Conservation (phyloP, 2,329 filamentous ascomycete species). For the Bipolaris cookei region DNA sequence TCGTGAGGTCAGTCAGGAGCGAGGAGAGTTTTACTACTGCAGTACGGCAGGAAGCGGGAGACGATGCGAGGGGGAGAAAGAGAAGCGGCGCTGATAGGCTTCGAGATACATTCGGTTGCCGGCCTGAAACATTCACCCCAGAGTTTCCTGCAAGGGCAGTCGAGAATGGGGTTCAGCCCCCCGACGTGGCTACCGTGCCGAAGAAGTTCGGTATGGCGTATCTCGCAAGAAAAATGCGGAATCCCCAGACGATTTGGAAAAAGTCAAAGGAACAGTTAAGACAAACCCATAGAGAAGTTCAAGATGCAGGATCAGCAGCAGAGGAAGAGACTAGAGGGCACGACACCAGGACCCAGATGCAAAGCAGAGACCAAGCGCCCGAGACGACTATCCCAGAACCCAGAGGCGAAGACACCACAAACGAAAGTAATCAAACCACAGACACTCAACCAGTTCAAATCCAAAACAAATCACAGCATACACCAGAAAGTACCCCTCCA, state of each 20-base stretch:
- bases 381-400: not conserved
- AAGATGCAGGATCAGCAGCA: not conserved
- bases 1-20: not conserved
- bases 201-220: constrained; percentile 5
- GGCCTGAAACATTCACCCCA: constrained; percentile 1
- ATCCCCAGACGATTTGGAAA: not conserved
- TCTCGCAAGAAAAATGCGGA: not conserved
- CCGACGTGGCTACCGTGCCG: not conserved
- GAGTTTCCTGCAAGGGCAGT: not conserved
- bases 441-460: not conserved
- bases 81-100: not conserved
- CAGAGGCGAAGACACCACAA: not conserved
- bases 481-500: not conserved
- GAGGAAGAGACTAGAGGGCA: not conserved
- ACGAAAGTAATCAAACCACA: not conserved
- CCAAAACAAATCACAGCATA: constrained; percentile 1
- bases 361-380: not conserved
- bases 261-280: not conserved
- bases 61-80: not conserved
- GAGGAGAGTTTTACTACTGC: not conserved
- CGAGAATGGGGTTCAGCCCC: not conserved
- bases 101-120: not conserved
- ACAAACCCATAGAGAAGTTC: not conserved
- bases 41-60: not conserved
- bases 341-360: not conserved